Base-by-base conservation (phyloP, 2,329 filamentous ascomycete species). In the Gaeumannomyces tritici region DNA sequence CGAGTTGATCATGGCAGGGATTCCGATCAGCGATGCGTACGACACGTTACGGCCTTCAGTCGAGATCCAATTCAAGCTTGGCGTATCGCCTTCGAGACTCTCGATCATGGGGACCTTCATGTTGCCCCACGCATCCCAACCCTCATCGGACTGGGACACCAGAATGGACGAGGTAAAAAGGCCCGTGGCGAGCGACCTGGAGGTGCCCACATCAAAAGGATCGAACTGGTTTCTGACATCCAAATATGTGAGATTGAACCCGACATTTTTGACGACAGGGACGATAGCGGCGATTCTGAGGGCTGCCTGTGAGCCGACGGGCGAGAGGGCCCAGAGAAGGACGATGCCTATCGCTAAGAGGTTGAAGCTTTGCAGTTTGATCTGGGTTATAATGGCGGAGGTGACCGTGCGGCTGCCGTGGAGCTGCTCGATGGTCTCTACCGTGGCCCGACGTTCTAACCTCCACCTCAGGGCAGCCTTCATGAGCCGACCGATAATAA, bases 371-470 rank as follows among this genome's bases (percentile, higher is more conserved):
- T 67, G 63, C 6, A 73, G 66, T 55, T 66, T 63, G 13, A 71
- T 61, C 33, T 70, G 67, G 8, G 71, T 71, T 1, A 63, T 59
- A 15, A 73, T 51, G 11, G 70, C 66, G 31, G 67, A 66, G 9
- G 65, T 67, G 9, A 73, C 67, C 1, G 71, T 71, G n/a, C 69
- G 67, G 47, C 70, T 72, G 58, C 71, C 71, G 63, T 71, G 67
- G 3, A 71, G 62, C 54, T 72, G 70, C 57, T 73, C 71, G 6
- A 73, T 63, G 21, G 64, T 62, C 21, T 66, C 67, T 1, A 72
- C 62, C 5, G 63, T 69, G 21, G 67, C 64, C 15, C 71, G 71
- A 33, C 65, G 63, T 62, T 73, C 70, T 13, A 73, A 67, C 31
- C 65, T 68, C 66, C 66, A 73, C 2, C 64, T 64, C 0, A 68